Base-by-base conservation (phyloP, 768 basidiomycete genomes). In the Suillus fuscotomentosus region DNA sequence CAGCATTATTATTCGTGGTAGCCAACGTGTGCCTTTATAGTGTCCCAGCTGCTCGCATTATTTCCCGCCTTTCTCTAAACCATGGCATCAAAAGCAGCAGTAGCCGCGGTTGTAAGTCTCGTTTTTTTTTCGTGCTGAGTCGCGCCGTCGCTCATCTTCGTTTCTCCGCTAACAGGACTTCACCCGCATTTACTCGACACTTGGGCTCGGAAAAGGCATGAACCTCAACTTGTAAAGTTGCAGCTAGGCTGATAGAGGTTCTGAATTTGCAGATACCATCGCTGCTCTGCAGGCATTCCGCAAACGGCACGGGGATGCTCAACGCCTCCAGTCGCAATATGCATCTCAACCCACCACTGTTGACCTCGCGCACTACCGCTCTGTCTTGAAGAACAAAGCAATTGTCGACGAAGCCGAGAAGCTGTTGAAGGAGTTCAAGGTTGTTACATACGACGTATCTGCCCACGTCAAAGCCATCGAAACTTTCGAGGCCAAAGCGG, bases 401-500 rank as follows among this genome's bases (percentile, higher is more conserved):
- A 84, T 99, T 68, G 88, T 98, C 61, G 91, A 94, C 71, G 92
- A 97, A 77, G 92, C 91, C 13, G 96, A 99, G 84, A 96, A 94
- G 80, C 77, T 90, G 60, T 76, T 97, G 71, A 88, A 83, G 66
- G 86, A 87, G 41, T 99, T 97, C 84, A 97, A 97, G 81, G 94
- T 97, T 42, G 89, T 94, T 60, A 91, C 93, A 2, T 98, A 98
- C 79, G 97, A 99, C 74, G 91, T 95, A 64, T 80, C 78, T 70
- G 83, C 92, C 61, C 93, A 96, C 78, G 75, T 97, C 79, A 97
- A 95, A 80, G 95, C 94, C 53, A 97, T 99, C 71, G 95, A 97
- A 75, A 89, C 94, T 59, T 99, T 99, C 77, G 94, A 99, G 84
- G 84, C 87, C 66, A 97, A 96, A 81, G 97, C 97, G 67, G 97